Conservation (phyloP, 1,284 basidiomycete species). For the Cryptococcus sp. region DNA sequence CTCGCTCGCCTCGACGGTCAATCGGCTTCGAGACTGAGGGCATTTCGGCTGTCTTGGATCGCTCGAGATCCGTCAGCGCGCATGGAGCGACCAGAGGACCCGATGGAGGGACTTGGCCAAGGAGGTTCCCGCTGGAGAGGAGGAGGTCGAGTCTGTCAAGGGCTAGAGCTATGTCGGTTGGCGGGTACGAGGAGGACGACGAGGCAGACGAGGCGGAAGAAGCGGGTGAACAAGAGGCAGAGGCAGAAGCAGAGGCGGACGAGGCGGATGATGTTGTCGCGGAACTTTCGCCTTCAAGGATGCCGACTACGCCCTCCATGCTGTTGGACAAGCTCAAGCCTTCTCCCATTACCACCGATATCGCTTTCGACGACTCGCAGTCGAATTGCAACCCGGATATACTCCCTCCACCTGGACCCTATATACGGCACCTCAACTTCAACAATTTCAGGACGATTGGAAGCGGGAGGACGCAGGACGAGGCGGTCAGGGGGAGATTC, state of each 20-base stretch:
- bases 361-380: slow-evolving; percentile 7
- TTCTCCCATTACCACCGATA: background rate
- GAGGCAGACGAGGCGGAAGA: slow-evolving; percentile 15
- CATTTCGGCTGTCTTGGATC: slow-evolving; percentile 30
- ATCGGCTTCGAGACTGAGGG: slow-evolving; percentile 30
- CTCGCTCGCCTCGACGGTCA: slow-evolving; percentile 21
- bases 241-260: slow-evolving; percentile 20
- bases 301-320: background rate
- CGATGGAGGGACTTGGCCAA: slow-evolving; percentile 3
- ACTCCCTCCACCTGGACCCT: slow-evolving; percentile 40
- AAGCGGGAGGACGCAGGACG: slow-evolving; percentile 83
- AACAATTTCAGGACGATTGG: slow-evolving; percentile 57
- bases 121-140: slow-evolving; percentile 11
- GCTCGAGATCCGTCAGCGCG: slow-evolving; percentile 21
- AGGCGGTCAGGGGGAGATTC: slow-evolving; percentile 82
- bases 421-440: slow-evolving; percentile 35
- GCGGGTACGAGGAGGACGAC: slow-evolving; percentile 15
- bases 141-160: slow-evolving; percentile 18
- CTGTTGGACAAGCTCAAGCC: no score
- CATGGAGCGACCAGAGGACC: slow-evolving; percentile 3
- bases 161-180: slow-evolving; percentile 4
- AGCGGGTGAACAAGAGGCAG: no score
- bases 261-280: slow-evolving; percentile 5
- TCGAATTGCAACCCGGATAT: slow-evolving; percentile 34
- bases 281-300: background rate